phyloP scores from a whole-genome alignment of 2,329 filamentous ascomycete genomes.

The Diaporthe sp. region DNA sequence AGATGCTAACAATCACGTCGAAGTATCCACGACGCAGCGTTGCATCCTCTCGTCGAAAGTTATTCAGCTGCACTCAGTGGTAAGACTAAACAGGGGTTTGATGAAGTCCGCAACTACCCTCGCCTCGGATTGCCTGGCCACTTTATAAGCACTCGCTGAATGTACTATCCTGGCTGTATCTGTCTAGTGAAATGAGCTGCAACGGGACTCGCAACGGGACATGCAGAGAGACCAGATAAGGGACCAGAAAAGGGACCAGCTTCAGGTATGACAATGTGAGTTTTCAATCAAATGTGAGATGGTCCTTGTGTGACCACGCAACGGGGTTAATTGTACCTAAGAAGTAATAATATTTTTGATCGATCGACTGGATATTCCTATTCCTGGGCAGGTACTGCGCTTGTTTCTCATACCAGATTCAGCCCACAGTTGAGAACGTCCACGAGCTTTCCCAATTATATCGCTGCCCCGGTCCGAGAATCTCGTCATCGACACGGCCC shows the following conservation, averaged over 20 bases:
- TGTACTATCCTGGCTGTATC: neutral
- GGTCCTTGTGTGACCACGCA: neutral
- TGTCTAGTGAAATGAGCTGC: neutral
- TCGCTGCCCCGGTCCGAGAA: neutral
- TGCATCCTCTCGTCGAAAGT: too few relatives aligned
- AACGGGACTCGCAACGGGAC: too few relatives aligned
- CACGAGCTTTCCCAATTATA: constrained; percentile 16
- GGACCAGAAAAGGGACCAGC: neutral
- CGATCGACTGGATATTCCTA: neutral
- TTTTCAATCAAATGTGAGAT: neutral
- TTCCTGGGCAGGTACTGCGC: neutral
- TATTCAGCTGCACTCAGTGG: too few relatives aligned
- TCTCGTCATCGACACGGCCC: neutral
- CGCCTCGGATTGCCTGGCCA: too few relatives aligned
- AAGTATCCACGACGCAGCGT: too few relatives aligned
- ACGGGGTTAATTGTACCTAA: neutral
- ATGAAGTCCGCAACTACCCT: too few relatives aligned
- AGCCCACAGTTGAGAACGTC: constrained; percentile 1
- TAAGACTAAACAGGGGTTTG: too few relatives aligned
- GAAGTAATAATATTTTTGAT: neutral
- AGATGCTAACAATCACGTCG: too few relatives aligned
- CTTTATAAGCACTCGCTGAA: too few relatives aligned
- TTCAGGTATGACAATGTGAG: too few relatives aligned
- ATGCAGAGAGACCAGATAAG: too few relatives aligned
- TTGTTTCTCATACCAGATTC: neutral